These are phyloP conservation scores for Alternaria postmessia DNA, from an alignment of 2,329 filamentous ascomycete species.

Conservation along the genomic window DNA sequence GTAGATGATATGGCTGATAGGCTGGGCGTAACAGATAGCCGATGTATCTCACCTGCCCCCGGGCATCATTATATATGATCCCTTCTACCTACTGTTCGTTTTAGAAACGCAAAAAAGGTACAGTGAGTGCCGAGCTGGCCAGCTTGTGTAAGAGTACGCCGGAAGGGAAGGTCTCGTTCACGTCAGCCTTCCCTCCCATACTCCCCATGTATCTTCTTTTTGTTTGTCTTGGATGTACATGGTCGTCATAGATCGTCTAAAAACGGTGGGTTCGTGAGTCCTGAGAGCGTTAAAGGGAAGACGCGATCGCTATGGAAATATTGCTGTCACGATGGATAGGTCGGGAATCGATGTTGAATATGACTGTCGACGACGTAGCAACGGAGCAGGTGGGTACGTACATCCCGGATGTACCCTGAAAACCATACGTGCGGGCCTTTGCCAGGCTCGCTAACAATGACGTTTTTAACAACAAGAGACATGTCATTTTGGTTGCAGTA, in stretches of 20 bases:
- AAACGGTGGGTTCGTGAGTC: constrained; percentile 1
- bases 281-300: not conserved
- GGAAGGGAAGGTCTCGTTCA: constrained; percentile 10
- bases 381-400: constrained; percentile 1
- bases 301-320: not conserved
- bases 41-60: constrained; percentile 6
- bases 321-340: not conserved
- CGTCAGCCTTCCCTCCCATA: not conserved
- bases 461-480: not conserved
- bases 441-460: constrained; percentile 1
- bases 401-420: constrained; percentile 12
- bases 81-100: not conserved
- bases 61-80: constrained; percentile 14
- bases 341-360: not conserved
- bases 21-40: not conserved
- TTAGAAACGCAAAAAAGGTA: not conserved
- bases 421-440: not conserved
- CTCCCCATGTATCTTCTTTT: constrained; percentile 3
- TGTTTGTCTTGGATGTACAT: constrained; percentile 6
- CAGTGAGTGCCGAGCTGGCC: not conserved
- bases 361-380: constrained; percentile 1
- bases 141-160: not conserved
- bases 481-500: constrained; percentile 7
- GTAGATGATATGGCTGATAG: constrained; percentile 5
- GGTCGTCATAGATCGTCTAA: not conserved